Evolutionary conservation across 2,329 filamentous ascomycete genomes (phyloP).

Genomic region (Pseudogymnoascus sp.): DNA sequence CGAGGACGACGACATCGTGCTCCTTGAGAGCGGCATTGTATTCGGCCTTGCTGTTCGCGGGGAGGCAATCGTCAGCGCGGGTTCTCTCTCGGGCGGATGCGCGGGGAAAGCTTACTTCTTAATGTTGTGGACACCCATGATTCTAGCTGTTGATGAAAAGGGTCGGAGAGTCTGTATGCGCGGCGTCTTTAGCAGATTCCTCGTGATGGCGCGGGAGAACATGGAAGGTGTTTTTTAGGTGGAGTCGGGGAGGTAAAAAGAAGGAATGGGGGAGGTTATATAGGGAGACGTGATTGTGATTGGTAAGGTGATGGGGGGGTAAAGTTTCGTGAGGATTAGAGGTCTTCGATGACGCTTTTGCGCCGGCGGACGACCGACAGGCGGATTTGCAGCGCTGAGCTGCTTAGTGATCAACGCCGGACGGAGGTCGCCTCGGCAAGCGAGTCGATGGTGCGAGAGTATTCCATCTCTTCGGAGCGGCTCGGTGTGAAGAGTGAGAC

Average conservation of each 20-base stretch:
- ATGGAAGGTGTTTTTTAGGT: conserved; percentile 1
- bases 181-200: conserved; percentile 8
- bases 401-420: conserved; percentile 4
- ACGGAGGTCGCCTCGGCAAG: background rate
- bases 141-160: conserved; percentile 33
- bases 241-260: background rate
- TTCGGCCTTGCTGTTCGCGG: conserved; percentile 42
- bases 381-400: background rate
- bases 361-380: background rate
- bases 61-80: conserved; percentile 18
- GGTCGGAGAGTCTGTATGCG: conserved; percentile 12
- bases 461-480: background rate
- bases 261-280: background rate
- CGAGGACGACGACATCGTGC: conserved; percentile 63
- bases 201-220: background rate
- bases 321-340: background rate
- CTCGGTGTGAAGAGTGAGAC: background rate
- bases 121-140: conserved; percentile 39
- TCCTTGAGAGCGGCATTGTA: conserved; percentile 47
- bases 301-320: background rate
- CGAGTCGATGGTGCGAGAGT: background rate
- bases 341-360: background rate
- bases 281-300: background rate
- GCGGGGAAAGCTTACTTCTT: conserved; percentile 27
- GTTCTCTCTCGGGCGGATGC: background rate